phyloP scores from a whole-genome alignment of 176 grass and related monocot species.

The Guadua angustifolia region DNA sequence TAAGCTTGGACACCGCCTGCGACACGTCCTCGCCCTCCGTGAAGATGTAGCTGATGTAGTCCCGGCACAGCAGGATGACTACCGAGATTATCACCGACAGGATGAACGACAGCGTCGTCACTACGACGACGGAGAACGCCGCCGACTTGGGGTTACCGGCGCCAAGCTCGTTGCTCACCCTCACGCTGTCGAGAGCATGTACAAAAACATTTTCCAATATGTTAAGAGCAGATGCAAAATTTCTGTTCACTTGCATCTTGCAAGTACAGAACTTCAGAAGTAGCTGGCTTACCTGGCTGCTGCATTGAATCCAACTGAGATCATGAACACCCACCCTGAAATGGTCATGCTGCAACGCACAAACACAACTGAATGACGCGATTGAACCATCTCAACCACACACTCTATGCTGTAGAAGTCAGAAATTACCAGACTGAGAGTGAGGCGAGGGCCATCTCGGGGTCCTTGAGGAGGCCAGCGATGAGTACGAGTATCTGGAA shows the following conservation, averaged over 20 bases:
- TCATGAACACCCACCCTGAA: constrained; percentile 81
- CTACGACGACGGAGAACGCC: constrained; percentile 56
- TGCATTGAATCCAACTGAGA: constrained; percentile 84
- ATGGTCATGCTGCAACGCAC: constrained; percentile 67
- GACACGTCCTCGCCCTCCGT: constrained; percentile 58
- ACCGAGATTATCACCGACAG: constrained; percentile 37
- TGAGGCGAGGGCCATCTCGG: constrained; percentile 57
- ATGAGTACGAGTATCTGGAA: constrained; percentile 60
- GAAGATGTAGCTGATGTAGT: constrained; percentile 61
- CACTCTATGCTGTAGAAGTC: background rate
- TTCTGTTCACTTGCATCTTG: background rate
- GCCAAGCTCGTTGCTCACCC: constrained; percentile 58
- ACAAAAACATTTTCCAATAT: background rate
- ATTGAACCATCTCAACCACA: background rate
- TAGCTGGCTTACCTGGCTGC: constrained; percentile 60
- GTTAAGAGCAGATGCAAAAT: background rate
- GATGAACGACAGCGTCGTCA: constrained; percentile 38
- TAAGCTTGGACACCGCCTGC: constrained; percentile 48
- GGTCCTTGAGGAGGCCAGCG: constrained; percentile 54
- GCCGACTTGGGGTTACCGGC: constrained; percentile 54
- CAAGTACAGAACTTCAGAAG: background rate
- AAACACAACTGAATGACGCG: background rate
- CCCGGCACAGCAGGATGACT: constrained; percentile 45
- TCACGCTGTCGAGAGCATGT: constrained; percentile 27
- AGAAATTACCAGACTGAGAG: constrained; percentile 61